Conservation (phyloP, 108 stramenopile genomes). For the Cyclostephanos invisitatus region DNA sequence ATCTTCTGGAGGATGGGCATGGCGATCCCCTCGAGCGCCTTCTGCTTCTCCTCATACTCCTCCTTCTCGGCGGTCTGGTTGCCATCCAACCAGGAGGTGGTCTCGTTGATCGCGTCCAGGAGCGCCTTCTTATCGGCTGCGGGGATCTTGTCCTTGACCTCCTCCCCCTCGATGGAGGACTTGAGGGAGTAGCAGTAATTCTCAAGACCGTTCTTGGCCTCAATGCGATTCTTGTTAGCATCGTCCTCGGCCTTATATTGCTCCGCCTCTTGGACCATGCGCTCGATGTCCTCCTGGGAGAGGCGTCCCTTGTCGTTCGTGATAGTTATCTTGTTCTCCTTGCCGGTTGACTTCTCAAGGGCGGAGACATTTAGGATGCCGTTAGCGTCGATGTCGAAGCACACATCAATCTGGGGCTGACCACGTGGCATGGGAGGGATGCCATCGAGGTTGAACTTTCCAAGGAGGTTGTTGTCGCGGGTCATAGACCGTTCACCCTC, state of each 20-base stretch:
- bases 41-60: constrained; percentile 98
- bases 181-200: constrained; percentile 97
- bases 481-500: constrained; percentile 99
- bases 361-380: constrained; percentile 89
- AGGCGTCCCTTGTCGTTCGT: constrained; percentile 99
- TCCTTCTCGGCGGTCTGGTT: constrained; percentile 97
- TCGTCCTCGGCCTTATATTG: constrained; percentile 98
- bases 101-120: constrained; percentile 87
- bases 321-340: constrained; percentile 99
- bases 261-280: constrained; percentile 99
- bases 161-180: constrained; percentile 86
- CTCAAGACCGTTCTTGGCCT: constrained; percentile 96
- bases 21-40: constrained; percentile 90
- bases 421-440: constrained; percentile 99
- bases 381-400: constrained; percentile 98
- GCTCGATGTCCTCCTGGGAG: constrained; percentile 97
- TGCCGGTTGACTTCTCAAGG: constrained; percentile 98
- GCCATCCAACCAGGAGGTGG: constrained; percentile 91
- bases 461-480: constrained; percentile 98
- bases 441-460: constrained; percentile 99
- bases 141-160: constrained; percentile 85
- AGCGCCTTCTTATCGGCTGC: constrained; percentile 81
- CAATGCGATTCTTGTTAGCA: constrained; percentile 92
- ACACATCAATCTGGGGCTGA: constrained; percentile 98
- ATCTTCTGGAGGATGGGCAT: constrained; percentile 92